phyloP scores from a whole-genome alignment of 306 rosid genomes.

The Medicago lupulina region DNA sequence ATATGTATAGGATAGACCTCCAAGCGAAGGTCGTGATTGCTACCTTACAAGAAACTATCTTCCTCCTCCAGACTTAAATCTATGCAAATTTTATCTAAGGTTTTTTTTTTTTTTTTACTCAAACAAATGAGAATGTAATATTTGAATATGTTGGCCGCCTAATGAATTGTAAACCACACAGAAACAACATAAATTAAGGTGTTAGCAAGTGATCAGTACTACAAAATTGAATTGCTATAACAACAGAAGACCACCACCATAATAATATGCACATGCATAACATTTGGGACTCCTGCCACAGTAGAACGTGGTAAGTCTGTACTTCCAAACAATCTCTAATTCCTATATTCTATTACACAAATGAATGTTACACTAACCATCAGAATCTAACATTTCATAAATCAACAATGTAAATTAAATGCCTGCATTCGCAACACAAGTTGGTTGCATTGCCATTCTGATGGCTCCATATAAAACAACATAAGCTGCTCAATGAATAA shows the following conservation, averaged over 20 bases:
- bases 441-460: constrained; percentile 42
- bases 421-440: constrained; percentile 32
- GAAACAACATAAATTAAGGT: constrained; percentile 7
- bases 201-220: not conserved
- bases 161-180: not conserved
- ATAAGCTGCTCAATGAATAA: constrained; percentile 36
- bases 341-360: constrained; percentile 56
- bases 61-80: not conserved
- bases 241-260: not conserved
- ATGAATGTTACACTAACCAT: constrained; percentile 55
- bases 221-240: constrained; percentile 35
- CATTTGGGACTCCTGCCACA: not conserved
- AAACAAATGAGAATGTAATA: not conserved
- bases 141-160: not conserved
- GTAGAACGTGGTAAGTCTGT: constrained; percentile 37
- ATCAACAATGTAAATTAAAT: constrained; percentile 40
- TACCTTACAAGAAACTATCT: not conserved
- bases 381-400: constrained; percentile 46
- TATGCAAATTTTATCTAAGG: not conserved
- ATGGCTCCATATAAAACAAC: constrained; percentile 43
- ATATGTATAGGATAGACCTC: not conserved
- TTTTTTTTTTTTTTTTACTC: too few species aligned
- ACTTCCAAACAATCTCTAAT: constrained; percentile 48
- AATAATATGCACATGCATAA: constrained; percentile 27
- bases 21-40: not conserved